These are phyloP conservation scores for Juncus effusus DNA, from an alignment of 176 grass and related monocot species.

Conservation along the genomic window DNA sequence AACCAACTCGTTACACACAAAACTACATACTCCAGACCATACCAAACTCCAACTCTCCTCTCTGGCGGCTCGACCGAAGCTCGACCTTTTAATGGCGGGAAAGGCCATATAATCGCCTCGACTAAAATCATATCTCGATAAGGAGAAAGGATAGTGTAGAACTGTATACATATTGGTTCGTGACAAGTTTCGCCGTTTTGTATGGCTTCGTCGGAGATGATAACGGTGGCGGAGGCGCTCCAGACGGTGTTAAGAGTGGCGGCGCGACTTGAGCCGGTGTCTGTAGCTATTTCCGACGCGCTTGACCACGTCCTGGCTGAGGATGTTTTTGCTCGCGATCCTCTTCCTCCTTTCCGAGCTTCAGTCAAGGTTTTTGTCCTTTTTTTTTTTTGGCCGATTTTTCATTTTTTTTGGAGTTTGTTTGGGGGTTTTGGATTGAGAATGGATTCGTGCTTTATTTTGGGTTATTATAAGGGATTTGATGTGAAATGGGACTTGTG, in stretches of 20 bases:
- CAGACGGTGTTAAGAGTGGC: constrained; percentile 46
- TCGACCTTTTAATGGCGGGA: no score
- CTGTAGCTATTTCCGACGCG: constrained; percentile 57
- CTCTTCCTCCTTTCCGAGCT: constrained; percentile 76
- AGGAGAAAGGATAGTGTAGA: no score
- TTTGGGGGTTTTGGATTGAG: background rate
- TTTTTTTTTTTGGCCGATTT: background rate
- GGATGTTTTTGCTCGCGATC: constrained; percentile 58
- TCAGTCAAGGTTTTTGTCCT: constrained; percentile 55
- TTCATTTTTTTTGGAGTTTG: background rate
- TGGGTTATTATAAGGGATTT: no score
- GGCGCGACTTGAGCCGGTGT: constrained; percentile 2
- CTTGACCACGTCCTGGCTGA: constrained; percentile 65
- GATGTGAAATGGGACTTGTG: background rate
- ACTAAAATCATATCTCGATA: no score
- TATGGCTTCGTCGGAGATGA: constrained; percentile 24
- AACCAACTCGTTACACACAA: no score
- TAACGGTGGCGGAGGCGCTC: constrained; percentile 61
- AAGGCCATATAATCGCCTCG: no score
- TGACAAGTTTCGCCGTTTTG: background rate
- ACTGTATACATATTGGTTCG: no score
- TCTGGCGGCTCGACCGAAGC: no score
- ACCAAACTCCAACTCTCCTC: no score
- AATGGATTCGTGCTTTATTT: no score
- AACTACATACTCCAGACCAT: no score